Base-by-base conservation (phyloP, 2,329 filamentous ascomycete genomes). In the Aspergillus jensenii region DNA sequence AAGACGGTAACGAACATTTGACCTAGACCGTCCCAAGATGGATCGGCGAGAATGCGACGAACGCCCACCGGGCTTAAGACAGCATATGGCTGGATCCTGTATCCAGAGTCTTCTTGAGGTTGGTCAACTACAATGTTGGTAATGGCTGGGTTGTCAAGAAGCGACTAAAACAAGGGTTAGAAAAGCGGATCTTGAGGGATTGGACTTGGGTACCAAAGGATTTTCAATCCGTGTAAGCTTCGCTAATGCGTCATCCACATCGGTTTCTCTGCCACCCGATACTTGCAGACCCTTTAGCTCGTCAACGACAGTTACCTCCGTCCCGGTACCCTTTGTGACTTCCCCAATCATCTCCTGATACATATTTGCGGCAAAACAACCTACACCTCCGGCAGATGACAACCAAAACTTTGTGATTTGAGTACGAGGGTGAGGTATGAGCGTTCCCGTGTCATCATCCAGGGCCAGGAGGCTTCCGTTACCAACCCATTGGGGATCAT, bases 161-260 rank as follows among this genome's bases (percentile, higher is more conserved):
- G 60, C 19, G 62, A 61, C 70, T 73, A 27, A 35, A 35, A 5
- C 12, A 12, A 6, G 45, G 41, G 43, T 61, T 27, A 60, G 37
- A 45, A 35, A 41, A 39, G 14, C 21, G 46, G 39, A 50, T 19
- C 9, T 15, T 8, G 19, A 8, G 12, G 21, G 31, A 37, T 5
- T 14, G 15, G n/a, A 45, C 9, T 31, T 15, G 58, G 68, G 63
- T 62, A 74, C 73, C 55, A 73, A 53, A 1, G 65, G 59, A 11
- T 55, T 62, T 27, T 74, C 66, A 52, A 74, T 54, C 19, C 63
- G 64, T n/a, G 59, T 58, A 11, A 75, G 62, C 25, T 64, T 68
- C 9, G 57, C 58, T 31, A 74, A 46, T 39, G 71, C 70, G 50
- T 70, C 64, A 12, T 73, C 61, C 3, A 72, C 67, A 54, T 69